phyloP scores from a whole-genome alignment of 306 rosid species.

The Casuarina cunninghamiana region DNA sequence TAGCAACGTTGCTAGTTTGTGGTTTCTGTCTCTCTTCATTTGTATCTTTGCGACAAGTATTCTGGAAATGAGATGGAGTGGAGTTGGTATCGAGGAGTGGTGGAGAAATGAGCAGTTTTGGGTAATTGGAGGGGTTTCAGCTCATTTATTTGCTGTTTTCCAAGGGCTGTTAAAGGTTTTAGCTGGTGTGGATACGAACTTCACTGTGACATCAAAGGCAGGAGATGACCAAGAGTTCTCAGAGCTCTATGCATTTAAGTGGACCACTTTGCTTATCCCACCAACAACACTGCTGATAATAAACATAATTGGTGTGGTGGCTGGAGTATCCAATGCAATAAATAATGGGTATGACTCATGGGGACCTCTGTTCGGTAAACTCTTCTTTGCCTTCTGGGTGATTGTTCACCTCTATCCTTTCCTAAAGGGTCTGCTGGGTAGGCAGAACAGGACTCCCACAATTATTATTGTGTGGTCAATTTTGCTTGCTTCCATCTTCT shows the following conservation, averaged over 20 bases:
- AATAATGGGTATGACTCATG: slow-evolving; percentile 57
- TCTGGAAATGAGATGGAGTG: slow-evolving; percentile 80
- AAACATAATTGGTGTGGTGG: slow-evolving; percentile 62
- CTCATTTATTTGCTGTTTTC: slow-evolving; percentile 60
- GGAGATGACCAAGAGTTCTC: slow-evolving; percentile 27
- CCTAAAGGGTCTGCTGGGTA: slow-evolving; percentile 57
- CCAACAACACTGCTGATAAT: slow-evolving; percentile 66
- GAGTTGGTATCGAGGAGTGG: slow-evolving; percentile 66
- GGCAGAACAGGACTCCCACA: slow-evolving; percentile 73
- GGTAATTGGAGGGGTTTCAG: slow-evolving; percentile 74
- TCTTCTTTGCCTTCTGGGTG: slow-evolving; percentile 67
- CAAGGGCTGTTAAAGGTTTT: slow-evolving; percentile 58
- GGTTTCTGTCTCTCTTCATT: slow-evolving; percentile 69
- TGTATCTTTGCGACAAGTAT: slow-evolving; percentile 55
- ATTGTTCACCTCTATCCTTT: slow-evolving; percentile 71
- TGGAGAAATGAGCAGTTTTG: slow-evolving; percentile 85
- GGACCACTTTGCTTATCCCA: slow-evolving; percentile 66
- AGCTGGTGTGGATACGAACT: slow-evolving; percentile 58
- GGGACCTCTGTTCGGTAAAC: slow-evolving; percentile 70
- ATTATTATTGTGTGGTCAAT: slow-evolving; percentile 73
- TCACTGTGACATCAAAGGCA: slow-evolving; percentile 49
- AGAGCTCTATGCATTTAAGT: slow-evolving; percentile 41
- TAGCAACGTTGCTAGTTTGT: slow-evolving; percentile 50
- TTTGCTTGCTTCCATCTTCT: slow-evolving; percentile 66
- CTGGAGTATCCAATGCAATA: slow-evolving; percentile 63